Evolutionary conservation across 306 rosid genomes (phyloP), one percentile per base, ranked within the genome.

Genomic region (Neltuma alba): DNA sequence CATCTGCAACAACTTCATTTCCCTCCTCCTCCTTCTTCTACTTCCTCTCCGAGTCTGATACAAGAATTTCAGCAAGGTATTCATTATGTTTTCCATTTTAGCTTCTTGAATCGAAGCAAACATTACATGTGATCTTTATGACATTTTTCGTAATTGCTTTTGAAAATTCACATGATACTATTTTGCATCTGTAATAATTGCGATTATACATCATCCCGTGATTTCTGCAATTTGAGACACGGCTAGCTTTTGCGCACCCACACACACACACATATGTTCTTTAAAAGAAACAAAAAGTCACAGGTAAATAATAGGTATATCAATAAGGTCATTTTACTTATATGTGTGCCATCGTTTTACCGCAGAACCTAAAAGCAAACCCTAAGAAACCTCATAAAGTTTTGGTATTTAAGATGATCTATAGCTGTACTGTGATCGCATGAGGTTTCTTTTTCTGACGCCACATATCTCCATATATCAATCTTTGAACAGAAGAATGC

Each of bases 401-500:
- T 3, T 30, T 14, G 10, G 15, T 31, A 28, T 28, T 13, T 54
- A 7, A 54, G 3, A 54, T n/a, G 61, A 5, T 25, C 61, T 54
- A n/a, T n/a, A 54, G 47, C 5, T 21, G 18, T 52, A 7, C n/a
- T 23, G 6, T 27, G 15, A 61, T 15, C 30, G 13, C 21, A 15
- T 18, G 38, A 31, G 40, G 7, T 62, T 62, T 14, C 1, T 62
- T 62, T 15, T 23, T 12, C 48, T 9, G 4, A 54, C 15, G 14
- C 38, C 21, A 52, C 21, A 52, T 6, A 52, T 52, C 25, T 52
- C 21, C 12, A 37, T n/a, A n/a, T n/a, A 42, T 50, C 50, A 0
- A 61, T 50, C 14, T 0, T 67, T 50, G 27, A 54, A 11, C 65
- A 86, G 87, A 82, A 86, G 87, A 82, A 91, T 94, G 98, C 87